Evolutionary conservation across 495 filamentous ascomycete species (phyloP), one percentile per base, ranked within the genome.

Genomic region (Rusavskia elegans): DNA sequence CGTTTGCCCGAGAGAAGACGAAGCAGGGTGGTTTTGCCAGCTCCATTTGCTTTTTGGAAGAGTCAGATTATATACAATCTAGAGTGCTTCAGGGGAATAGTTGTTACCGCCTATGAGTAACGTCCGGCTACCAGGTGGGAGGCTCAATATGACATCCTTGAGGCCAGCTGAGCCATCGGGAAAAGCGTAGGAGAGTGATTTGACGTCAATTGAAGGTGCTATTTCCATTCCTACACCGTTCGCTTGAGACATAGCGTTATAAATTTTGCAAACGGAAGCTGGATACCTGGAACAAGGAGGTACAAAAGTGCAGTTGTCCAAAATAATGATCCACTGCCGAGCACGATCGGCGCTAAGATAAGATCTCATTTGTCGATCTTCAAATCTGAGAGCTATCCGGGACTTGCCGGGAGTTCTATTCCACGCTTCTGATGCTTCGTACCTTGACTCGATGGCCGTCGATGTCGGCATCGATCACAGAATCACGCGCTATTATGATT

Each of bases 21-120:
- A 41, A 99, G 83, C 32, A 99, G 80, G 3, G 92, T 97, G 20
- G 93, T 97, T 64, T 99, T 99, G 40, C 92, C 92, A 17, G 93
- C 90, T 61, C 92, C 92, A 66, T 99, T 99, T 53, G 93, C 83
- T 86, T 58, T 51, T 38, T 54, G 9, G 11, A 21, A 53, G 13
- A 29, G 25, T 44, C 27, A 53, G 23, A 23, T n/a, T 30, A 20
- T 1, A 19, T 11, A 25, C 32, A n/a, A 37, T 32, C 25, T 13
- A 17, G 25, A 38, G 40, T 39, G 53, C 8, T 48, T 46, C 9
- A 21, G 45, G 25, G 20, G 32, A 46, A 23, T 39, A 38, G 60
- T 57, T 19, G 29, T 57, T 75, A 84, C 82, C 92, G 62, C 92
- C 92, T 61, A 97, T 95, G 10, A 99, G 74, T 3, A 99, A 77